Evolutionary conservation across 306 rosid species (phyloP).

Genomic region (Castanopsis chinensis): DNA sequence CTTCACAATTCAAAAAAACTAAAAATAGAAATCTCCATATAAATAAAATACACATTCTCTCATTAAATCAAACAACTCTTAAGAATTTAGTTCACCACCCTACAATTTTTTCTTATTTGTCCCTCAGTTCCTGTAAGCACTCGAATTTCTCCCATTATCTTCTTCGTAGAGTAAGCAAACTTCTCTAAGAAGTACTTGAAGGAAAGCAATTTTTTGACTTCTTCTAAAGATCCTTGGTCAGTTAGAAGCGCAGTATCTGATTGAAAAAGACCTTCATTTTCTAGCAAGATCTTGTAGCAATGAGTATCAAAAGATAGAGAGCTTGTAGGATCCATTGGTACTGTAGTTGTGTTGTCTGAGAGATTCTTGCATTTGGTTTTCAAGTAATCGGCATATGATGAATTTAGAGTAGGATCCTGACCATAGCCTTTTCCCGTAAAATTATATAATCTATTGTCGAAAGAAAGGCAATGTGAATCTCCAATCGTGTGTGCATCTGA

Average conservation of each 20-base stretch:
- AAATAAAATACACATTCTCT: not conserved
- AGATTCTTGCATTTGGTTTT: conserved; percentile 28
- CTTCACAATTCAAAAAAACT: no score
- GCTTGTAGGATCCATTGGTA: conserved; percentile 37
- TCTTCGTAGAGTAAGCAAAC: conserved; percentile 53
- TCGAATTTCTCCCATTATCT: conserved; percentile 50
- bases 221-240: not conserved
- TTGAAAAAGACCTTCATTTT: conserved; percentile 44
- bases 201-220: conserved; percentile 18
- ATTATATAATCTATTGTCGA: conserved; percentile 40
- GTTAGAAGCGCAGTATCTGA: conserved; percentile 65
- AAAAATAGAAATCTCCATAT: no score
- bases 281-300: conserved; percentile 37
- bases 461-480: conserved; percentile 25
- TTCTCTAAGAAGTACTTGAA: conserved; percentile 27
- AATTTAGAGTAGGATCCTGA: conserved; percentile 51
- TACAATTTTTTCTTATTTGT: conserved; percentile 52
- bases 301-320: conserved; percentile 33
- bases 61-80: no score
- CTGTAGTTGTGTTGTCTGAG: conserved; percentile 21
- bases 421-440: conserved; percentile 51
- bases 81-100: conserved; percentile 38
- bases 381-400: conserved; percentile 29
- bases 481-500: conserved; percentile 36
- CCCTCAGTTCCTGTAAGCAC: conserved; percentile 42